A percentile compares a stretch with the other conserved stretches of the same genome.
These are phyloP conservation scores for Biancaea sappan DNA, from an alignment of 306 rosid genomes.

Conservation along the genomic window DNA sequence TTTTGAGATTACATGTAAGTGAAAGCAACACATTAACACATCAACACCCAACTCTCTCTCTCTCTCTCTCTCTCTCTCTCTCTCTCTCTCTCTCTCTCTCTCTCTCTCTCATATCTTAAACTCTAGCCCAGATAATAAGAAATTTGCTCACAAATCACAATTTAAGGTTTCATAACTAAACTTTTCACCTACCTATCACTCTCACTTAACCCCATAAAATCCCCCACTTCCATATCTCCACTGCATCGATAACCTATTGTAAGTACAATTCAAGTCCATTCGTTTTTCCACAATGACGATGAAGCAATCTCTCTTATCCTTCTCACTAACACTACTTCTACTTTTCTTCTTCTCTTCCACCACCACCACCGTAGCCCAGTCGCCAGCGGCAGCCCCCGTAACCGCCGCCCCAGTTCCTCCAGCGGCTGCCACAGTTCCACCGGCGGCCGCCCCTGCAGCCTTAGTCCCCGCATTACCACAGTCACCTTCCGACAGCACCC, in stretches of 20 bases:
- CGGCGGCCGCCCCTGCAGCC: slow-evolving; percentile 21
- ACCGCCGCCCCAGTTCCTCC: slow-evolving; percentile 29
- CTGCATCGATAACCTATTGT: neutral
- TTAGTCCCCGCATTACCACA: slow-evolving; percentile 30
- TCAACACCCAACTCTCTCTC: slow-evolving; percentile 2
- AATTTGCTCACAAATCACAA: neutral
- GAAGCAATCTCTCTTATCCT: slow-evolving; percentile 23
- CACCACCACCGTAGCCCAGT: slow-evolving; percentile 18
- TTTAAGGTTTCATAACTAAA: neutral
- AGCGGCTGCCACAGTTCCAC: slow-evolving; percentile 7
- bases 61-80: neutral
- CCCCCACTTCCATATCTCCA: neutral
- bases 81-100: slow-evolving; percentile 34
- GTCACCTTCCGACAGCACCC: slow-evolving; percentile 18
- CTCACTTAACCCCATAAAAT: neutral
- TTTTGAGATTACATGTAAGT: slow-evolving; percentile 26
- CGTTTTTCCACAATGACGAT: neutral
- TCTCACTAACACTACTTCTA: slow-evolving; percentile 1
- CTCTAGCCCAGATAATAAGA: neutral
- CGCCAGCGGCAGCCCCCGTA: slow-evolving; percentile 36
- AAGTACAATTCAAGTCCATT: neutral
- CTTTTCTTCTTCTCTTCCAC: neutral
- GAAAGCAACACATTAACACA: slow-evolving; percentile 32
- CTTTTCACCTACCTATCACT: neutral
- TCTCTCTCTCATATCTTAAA: slow-evolving; percentile 24